Evolutionary conservation across 1,284 basidiomycete species (phyloP).

Genomic region (Ustilago curta): DNA sequence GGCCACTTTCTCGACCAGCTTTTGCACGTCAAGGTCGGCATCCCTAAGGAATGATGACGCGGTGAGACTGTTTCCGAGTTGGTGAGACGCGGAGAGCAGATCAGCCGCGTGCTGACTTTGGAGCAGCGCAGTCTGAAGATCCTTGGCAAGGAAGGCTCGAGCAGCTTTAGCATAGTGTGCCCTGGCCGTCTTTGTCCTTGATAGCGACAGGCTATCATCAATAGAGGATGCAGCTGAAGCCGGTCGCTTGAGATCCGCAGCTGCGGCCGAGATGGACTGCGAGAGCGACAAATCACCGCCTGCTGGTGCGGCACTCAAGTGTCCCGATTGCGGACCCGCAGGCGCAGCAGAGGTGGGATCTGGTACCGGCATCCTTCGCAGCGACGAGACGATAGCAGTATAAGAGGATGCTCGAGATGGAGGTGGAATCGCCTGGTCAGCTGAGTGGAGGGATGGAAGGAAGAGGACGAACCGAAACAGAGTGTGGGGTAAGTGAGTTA

Average conservation of each 20-base stretch:
- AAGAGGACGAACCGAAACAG: background rate
- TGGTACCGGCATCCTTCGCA: conserved; percentile 28
- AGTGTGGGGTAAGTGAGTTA: conserved; percentile 1
- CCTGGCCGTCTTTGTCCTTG: conserved; percentile 41
- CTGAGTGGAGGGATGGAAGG: background rate
- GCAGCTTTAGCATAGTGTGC: conserved; percentile 42
- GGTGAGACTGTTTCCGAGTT: conserved; percentile 42
- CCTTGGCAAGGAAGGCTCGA: conserved; percentile 54
- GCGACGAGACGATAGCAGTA: background rate
- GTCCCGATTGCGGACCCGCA: conserved; percentile 2
- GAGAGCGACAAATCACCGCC: conserved; percentile 33
- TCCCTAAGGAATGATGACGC: conserved; percentile 28
- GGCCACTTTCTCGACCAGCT: conserved; percentile 37
- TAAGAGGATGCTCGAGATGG: too few species aligned
- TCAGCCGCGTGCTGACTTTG: conserved; percentile 44
- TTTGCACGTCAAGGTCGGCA: conserved; percentile 23
- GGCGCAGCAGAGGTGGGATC: conserved; percentile 13
- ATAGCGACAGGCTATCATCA: conserved; percentile 35
- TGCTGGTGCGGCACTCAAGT: conserved; percentile 3
- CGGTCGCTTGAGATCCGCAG: conserved; percentile 44
- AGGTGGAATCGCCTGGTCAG: background rate
- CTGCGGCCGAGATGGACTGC: conserved; percentile 45
- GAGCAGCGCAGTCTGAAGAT: conserved; percentile 42
- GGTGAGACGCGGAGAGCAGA: conserved; percentile 23
- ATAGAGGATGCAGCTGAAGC: conserved; percentile 29